phyloP scores from a whole-genome alignment of 108 stramenopile genomes.

The Skeletonema marinoi region DNA sequence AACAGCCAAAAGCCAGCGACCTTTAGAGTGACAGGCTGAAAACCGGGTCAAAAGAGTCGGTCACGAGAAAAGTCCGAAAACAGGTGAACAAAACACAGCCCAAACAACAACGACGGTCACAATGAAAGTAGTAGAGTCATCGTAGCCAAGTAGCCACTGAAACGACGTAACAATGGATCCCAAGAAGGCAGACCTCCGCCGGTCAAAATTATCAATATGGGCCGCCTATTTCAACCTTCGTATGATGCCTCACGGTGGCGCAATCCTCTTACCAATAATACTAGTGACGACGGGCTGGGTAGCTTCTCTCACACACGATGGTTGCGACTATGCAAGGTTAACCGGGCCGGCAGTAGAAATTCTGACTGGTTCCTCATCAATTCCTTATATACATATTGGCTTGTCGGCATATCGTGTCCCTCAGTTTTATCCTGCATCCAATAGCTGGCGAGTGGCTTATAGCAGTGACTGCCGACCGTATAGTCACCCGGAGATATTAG shows the following conservation, averaged over 20 bases:
- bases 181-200: background rate
- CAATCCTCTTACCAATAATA: slow-evolving; percentile 34
- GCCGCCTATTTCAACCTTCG: background rate
- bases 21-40: too few species aligned
- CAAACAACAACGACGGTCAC: too few species aligned
- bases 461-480: slow-evolving; percentile 26
- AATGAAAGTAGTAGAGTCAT: background rate
- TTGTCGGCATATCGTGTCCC: slow-evolving; percentile 44
- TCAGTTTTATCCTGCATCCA: slow-evolving; percentile 33
- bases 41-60: too few species aligned
- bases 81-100: too few species aligned
- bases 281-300: slow-evolving; percentile 29
- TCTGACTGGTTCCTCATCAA: slow-evolving; percentile 32
- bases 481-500: background rate
- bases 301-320: slow-evolving; percentile 39
- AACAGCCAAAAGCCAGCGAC: too few species aligned
- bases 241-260: slow-evolving; percentile 48
- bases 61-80: too few species aligned
- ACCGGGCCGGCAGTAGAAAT: slow-evolving; percentile 37
- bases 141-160: background rate
- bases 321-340: slow-evolving; percentile 41
- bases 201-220: background rate
- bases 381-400: slow-evolving; percentile 36
- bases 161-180: background rate
- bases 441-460: slow-evolving; percentile 37